Evolutionary conservation across 306 rosid genomes (phyloP).

Genomic region (Psophocarpus tetragonolobus): DNA sequence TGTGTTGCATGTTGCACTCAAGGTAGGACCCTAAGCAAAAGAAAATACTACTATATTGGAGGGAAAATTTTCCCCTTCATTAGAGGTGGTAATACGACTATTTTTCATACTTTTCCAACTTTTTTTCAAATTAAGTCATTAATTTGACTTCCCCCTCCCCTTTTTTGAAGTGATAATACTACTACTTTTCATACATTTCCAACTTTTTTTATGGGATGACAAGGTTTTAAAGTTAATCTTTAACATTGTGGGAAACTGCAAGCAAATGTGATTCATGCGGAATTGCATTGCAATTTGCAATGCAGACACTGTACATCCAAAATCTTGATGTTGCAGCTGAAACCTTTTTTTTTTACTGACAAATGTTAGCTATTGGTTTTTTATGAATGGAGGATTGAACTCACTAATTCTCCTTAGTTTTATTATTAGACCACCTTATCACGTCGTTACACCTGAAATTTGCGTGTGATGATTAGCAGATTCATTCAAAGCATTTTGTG

Average conservation of each 20-base stretch:
- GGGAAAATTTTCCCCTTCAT: neutral
- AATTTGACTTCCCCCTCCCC: neutral
- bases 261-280: neutral
- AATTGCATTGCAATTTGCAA: too few species aligned
- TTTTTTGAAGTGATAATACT: neutral
- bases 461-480: neutral
- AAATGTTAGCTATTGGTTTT: too few species aligned
- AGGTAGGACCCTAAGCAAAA: neutral
- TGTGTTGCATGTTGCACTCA: slow-evolving; percentile 12
- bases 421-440: too few species aligned
- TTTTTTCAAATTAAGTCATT: slow-evolving; percentile 3
- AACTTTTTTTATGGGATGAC: neutral
- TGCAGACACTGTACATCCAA: neutral
- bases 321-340: neutral
- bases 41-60: neutral
- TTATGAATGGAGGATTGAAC: too few species aligned
- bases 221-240: neutral
- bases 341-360: too few species aligned
- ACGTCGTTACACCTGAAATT: too few species aligned
- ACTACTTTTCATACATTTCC: neutral
- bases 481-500: neutral
- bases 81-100: neutral
- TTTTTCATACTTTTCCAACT: too few species aligned
- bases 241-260: neutral
- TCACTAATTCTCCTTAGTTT: too few species aligned